Base-by-base conservation (phyloP, 2,329 filamentous ascomycete species). In the Ophiostoma angusticollis region DNA sequence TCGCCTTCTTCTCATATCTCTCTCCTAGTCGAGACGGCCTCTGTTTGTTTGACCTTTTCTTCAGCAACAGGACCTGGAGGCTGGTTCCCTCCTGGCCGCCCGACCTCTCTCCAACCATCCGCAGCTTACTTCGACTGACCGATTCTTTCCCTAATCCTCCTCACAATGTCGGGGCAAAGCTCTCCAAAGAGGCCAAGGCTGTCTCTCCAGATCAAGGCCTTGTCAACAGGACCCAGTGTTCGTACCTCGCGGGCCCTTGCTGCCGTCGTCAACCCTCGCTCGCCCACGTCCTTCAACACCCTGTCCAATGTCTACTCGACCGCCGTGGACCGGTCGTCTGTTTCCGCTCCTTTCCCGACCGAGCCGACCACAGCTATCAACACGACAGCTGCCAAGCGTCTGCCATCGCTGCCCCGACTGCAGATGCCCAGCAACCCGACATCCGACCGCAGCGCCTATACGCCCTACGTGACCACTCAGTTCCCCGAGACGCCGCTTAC, bases 271-370 rank as follows among this genome's bases (percentile, higher is more conserved):
- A 67, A 78, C 48, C 68, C 71, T 22, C 68, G 63, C 42, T 76
- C 74, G 23, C 72, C 73, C 4, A 79, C 75, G 1, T 62, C 72
- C 17, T 77, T 78, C 59, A 79, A 79, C 56, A 79, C 75, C 2
- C 64, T 79, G 28, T 76, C 74, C 39, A 79, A 79, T 56, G 69
- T 74, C 44, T 79, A 79, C 50, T 68, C 70, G 19, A 72, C 70
- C 3, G 70, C 74, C 44, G 75, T 79, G 38, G 73, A 75, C 54
- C 68, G 72, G 44, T 67, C 70, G 1, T 66, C 70, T 21, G 68
- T 70, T 1, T 67, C 70, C 3, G 49, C 60, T 25, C 62, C 65
- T 3, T 24, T 27, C 24, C 27, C 40, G 9, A 31, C 37, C n/a
- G 40, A 38, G 12, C 39, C 39, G 4, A 2, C 39, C 13, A 44